Conservation (phyloP, 495 filamentous ascomycete species). For the Glonium stellatum region DNA sequence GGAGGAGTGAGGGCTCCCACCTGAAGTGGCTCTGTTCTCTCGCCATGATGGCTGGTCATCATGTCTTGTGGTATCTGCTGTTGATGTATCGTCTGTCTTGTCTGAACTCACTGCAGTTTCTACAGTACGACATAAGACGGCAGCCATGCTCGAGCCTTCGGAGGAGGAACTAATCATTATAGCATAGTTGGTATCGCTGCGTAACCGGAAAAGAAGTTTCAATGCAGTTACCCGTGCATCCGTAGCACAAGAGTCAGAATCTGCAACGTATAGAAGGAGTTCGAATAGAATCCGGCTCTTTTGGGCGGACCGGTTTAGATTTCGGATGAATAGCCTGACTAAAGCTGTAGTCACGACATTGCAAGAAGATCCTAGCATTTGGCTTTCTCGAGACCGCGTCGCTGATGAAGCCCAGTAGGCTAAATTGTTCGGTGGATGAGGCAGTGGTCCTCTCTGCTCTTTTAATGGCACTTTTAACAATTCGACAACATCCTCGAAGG, state of each 20-base stretch:
- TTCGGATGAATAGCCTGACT: conserved; percentile 47
- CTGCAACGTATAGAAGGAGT: conserved; percentile 53
- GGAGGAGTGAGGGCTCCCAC: conserved; percentile 25
- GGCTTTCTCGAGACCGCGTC: background rate
- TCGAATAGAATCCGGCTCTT: conserved; percentile 50
- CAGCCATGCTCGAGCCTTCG: conserved; percentile 66
- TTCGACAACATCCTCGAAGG: conserved; percentile 38
- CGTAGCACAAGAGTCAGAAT: conserved; percentile 45
- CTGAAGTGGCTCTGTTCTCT: conserved; percentile 24
- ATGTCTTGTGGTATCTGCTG: conserved; percentile 2
- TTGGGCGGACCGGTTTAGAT: conserved; percentile 46
- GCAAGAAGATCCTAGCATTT: conserved; percentile 11
- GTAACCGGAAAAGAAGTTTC: conserved; percentile 76
- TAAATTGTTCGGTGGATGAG: conserved; percentile 17
- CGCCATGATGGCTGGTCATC: conserved; percentile 25
- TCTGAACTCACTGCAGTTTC: conserved; percentile 32
- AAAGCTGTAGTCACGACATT: conserved; percentile 26
- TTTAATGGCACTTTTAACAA: conserved; percentile 16
- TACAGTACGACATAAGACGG: conserved; percentile 60
- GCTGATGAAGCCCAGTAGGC: conserved; percentile 7
- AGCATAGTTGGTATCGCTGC: conserved; percentile 68
- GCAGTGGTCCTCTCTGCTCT: background rate
- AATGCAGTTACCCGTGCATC: conserved; percentile 74
- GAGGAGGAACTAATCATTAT: conserved; percentile 59
- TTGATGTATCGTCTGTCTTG: conserved; percentile 19